Conservation (phyloP, 2,329 filamentous ascomycete species). For the Phyllachora maydis region DNA sequence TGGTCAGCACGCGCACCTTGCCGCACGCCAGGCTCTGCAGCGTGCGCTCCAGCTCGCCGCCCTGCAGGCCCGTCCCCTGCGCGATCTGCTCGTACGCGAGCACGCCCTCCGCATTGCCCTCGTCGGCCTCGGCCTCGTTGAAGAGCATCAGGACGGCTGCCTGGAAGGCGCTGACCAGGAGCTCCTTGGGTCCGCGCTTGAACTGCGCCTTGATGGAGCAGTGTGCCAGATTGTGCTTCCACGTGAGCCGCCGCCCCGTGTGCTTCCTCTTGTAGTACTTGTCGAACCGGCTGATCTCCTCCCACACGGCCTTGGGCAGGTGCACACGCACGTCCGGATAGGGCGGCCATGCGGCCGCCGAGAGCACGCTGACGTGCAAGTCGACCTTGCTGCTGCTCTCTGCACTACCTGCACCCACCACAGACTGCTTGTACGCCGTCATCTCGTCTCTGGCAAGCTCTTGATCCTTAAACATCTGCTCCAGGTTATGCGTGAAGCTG, state of each 20-base stretch:
- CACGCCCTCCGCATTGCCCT: slow-evolving; percentile 25
- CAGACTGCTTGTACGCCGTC: slow-evolving; percentile 59
- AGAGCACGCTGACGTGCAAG: slow-evolving; percentile 77
- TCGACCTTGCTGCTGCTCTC: slow-evolving; percentile 35
- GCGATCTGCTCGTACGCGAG: slow-evolving; percentile 61
- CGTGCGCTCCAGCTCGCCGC: slow-evolving; percentile 67
- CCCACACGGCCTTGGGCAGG: slow-evolving; percentile 54
- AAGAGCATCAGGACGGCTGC: slow-evolving; percentile 81
- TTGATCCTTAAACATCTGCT: slow-evolving; percentile 99
- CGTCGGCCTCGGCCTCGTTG: slow-evolving; percentile 38
- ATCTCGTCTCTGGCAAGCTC: slow-evolving; percentile 87
- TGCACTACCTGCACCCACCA: slow-evolving; percentile 25
- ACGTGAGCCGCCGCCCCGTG: slow-evolving; percentile 65
- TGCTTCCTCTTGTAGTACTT: slow-evolving; percentile 77
- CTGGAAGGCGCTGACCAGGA: slow-evolving; percentile 82
- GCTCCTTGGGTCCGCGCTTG: slow-evolving; percentile 60
- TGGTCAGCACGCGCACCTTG: slow-evolving; percentile 64
- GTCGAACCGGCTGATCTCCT: slow-evolving; percentile 67
- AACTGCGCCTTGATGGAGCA: slow-evolving; percentile 72
- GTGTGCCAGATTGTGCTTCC: slow-evolving; percentile 88
- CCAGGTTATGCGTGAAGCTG: slow-evolving; percentile 88
- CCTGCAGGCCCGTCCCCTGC: slow-evolving; percentile 51
- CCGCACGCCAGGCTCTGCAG: slow-evolving; percentile 90
- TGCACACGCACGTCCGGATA: slow-evolving; percentile 53
- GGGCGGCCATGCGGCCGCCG: slow-evolving; percentile 76